phyloP scores from a whole-genome alignment of 768 basidiomycete genomes.

The Termitomyces bulborhizus region DNA sequence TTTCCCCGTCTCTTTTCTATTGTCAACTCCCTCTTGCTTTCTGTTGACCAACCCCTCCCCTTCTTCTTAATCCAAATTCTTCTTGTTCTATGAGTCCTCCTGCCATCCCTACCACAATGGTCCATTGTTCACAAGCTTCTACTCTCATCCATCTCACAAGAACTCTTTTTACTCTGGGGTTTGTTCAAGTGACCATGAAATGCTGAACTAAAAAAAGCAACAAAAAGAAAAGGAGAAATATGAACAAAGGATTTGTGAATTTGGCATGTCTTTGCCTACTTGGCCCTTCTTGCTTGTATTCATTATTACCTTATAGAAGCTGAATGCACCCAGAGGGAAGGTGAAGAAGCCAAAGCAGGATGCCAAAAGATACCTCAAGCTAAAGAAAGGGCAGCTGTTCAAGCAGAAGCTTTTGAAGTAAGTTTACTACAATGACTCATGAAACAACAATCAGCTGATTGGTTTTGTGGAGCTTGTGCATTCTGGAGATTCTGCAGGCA shows the following conservation, averaged over 20 bases:
- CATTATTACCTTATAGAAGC: constrained; percentile 17
- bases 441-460: background rate
- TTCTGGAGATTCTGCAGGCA: constrained; percentile 19
- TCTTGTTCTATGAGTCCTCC: no score
- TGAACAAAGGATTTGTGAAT: constrained; percentile 24
- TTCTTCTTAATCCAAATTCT: no score
- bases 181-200: background rate
- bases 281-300: background rate
- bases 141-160: background rate
- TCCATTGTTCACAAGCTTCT: background rate
- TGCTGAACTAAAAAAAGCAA: background rate
- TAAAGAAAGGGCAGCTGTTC: constrained; percentile 18
- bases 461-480: constrained; percentile 17
- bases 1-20: no score
- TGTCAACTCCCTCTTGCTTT: no score
- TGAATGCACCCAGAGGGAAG: constrained; percentile 27
- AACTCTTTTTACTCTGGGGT: constrained; percentile 15
- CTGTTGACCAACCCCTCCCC: no score
- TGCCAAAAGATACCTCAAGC: constrained; percentile 19
- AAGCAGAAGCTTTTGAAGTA: constrained; percentile 24
- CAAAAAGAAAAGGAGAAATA: constrained; percentile 24
- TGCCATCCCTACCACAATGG: no score
- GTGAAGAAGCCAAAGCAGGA: constrained; percentile 18
- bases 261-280: constrained; percentile 19
- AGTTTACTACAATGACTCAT: background rate